phyloP scores from a whole-genome alignment of 129 eudicot species.

The Smallanthus sonchifolius region DNA sequence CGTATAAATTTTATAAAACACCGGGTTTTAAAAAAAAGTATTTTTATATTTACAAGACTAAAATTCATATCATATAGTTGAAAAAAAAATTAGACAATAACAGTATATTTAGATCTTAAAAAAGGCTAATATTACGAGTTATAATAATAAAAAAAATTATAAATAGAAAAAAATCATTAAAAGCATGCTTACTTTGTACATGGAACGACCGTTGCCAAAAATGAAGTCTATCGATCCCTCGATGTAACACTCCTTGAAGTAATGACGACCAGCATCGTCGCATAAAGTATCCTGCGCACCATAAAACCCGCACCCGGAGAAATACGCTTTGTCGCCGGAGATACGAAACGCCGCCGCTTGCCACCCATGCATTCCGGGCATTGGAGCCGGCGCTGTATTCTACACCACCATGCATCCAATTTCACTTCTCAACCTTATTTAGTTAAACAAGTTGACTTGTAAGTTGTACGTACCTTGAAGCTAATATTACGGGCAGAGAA shows the following conservation, averaged over 20 bases:
- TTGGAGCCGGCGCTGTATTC: slow-evolving; percentile 97
- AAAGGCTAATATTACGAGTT: too few relatives aligned
- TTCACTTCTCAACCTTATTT: background rate
- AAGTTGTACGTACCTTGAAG: slow-evolving; percentile 60
- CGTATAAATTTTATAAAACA: too few relatives aligned
- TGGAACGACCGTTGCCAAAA: slow-evolving; percentile 95
- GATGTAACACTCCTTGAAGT: slow-evolving; percentile 93
- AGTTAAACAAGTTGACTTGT: background rate
- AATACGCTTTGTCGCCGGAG: slow-evolving; percentile 90
- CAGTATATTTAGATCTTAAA: too few relatives aligned
- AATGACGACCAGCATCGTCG: slow-evolving; percentile 95
- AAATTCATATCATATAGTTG: too few relatives aligned
- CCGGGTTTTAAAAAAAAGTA: too few relatives aligned
- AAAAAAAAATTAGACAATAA: too few relatives aligned
- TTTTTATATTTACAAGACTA: too few relatives aligned
- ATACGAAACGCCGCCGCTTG: slow-evolving; percentile 91
- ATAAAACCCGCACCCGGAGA: slow-evolving; percentile 80
- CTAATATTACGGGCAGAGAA: slow-evolving; percentile 91
- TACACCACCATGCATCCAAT: slow-evolving; percentile 10
- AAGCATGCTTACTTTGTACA: slow-evolving; percentile 64
- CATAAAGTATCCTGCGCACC: slow-evolving; percentile 96
- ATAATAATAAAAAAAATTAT: too few relatives aligned
- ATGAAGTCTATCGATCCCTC: slow-evolving; percentile 96
- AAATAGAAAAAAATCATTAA: background rate
- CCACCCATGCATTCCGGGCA: slow-evolving; percentile 94